A percentile compares a stretch with the other conserved stretches of the same genome.
phyloP scores from a whole-genome alignment of 305 asterid species.

The Fraxinus velutina region DNA sequence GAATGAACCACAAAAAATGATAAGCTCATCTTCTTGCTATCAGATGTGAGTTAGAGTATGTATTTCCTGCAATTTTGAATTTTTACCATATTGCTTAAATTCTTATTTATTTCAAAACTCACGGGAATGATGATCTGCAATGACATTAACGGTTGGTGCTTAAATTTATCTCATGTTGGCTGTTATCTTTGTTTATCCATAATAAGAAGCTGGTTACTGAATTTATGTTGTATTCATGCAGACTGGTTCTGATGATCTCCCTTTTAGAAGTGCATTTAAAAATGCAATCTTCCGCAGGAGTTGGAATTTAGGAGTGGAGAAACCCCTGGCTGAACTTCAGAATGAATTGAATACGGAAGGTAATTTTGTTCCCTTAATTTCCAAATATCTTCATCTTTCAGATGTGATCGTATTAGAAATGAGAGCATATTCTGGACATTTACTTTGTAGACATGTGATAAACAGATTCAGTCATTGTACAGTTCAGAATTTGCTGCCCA shows the following conservation, averaged over 20 bases:
- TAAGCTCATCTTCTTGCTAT: neutral
- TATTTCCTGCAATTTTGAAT: slow-evolving; percentile 3
- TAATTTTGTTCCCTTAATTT: slow-evolving; percentile 25
- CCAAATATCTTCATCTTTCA: slow-evolving; percentile 10
- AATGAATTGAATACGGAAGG: slow-evolving; percentile 49
- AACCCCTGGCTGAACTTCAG: slow-evolving; percentile 40
- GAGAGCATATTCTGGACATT: slow-evolving; percentile 14
- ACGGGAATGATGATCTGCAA: neutral
- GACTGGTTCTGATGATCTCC: slow-evolving; percentile 78
- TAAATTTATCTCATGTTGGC: neutral
- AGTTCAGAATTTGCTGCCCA: slow-evolving; percentile 86
- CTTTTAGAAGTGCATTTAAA: slow-evolving; percentile 87
- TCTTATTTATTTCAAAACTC: neutral
- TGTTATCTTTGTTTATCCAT: slow-evolving; percentile 3
- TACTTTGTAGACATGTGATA: slow-evolving; percentile 19
- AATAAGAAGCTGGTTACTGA: slow-evolving; percentile 20
- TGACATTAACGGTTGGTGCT: neutral
- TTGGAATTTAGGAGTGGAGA: slow-evolving; percentile 44
- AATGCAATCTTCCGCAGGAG: slow-evolving; percentile 65
- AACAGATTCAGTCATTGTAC: slow-evolving; percentile 65
- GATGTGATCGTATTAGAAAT: neutral
- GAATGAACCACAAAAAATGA: neutral
- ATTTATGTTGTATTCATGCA: slow-evolving; percentile 36
- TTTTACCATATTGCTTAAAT: neutral
- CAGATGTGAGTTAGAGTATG: neutral